These are phyloP conservation scores for Nicotiana rustica DNA, from an alignment of 305 asterid genomes.

Conservation along the genomic window DNA sequence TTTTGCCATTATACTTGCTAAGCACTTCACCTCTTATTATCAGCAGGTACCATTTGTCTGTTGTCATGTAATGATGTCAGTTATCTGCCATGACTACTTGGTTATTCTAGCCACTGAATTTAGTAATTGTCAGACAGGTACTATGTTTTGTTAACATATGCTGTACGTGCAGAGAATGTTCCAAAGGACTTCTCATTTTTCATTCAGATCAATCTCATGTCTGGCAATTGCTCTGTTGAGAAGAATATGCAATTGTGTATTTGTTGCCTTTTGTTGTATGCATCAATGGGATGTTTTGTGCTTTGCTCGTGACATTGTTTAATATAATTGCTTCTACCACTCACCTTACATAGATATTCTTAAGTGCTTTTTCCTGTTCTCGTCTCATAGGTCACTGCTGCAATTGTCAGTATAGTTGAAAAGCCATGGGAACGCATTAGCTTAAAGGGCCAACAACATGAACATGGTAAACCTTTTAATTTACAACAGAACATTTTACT, in stretches of 20 bases:
- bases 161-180: neutral
- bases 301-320: neutral
- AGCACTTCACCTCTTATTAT: slow-evolving; percentile 84
- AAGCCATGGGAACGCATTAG: slow-evolving; percentile 93
- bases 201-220: neutral
- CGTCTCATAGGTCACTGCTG: slow-evolving; percentile 67
- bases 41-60: slow-evolving; percentile 56
- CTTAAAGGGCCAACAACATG: slow-evolving; percentile 73
- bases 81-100: neutral
- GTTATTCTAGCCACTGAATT: slow-evolving; percentile 21
- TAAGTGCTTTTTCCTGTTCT: neutral
- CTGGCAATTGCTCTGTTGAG: slow-evolving; percentile 1
- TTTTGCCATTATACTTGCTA: slow-evolving; percentile 86
- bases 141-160: neutral
- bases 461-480: slow-evolving; percentile 65
- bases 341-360: slow-evolving; percentile 10
- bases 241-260: neutral
- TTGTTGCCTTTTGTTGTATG: slow-evolving; percentile 15
- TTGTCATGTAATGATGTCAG: neutral
- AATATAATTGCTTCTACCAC: neutral
- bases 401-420: slow-evolving; percentile 75
- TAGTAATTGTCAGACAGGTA: neutral
- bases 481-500: neutral
- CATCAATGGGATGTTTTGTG: neutral
- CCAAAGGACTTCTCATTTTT: neutral